Evolutionary conservation across 176 grass and related monocot species (phyloP), one percentile per base, ranked within the genome.

Genomic region (Musa schizocarpa): DNA sequence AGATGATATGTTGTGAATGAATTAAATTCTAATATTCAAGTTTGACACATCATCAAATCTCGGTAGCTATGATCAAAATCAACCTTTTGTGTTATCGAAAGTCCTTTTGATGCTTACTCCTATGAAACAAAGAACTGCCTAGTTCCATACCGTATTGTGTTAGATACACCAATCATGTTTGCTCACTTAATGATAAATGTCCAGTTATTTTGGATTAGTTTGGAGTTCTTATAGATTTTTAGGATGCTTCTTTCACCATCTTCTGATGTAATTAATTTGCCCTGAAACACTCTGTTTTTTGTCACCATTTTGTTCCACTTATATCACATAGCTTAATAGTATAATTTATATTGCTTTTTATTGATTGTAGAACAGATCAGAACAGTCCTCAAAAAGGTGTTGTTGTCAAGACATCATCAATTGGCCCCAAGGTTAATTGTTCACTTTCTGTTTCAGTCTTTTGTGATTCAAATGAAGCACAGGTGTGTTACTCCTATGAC

Each of bases 311-410:
- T 63, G 71, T 62, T 54, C 68, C 57, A 81, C 34, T 58, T 84
- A 71, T 11, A 3, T 78, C n/a, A 26, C 65, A 8, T 34, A 8
- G 79, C 59, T 43, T 84, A 75, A 79, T 20, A 51, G 59, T 24
- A n/a, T 67, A 80, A 34, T 54, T 82, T 53, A 63, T 83, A 79
- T 73, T 53, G 48, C 74, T 16, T 50, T 13, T 69, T 74, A 76
- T 61, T 79, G 54, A 57, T 63, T 65, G 76, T 65, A 61, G 74
- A 82, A 76, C 85, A 98, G 90, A 99, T 24, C 71, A 85, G 54
- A 79, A 76, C 72, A 77, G 89, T 82, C 95, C 95, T 78, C 81
- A 79, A 61, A 91, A 84, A 82, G 90, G 95, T 85, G 81, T 94
- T 56, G 11, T 89, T 76, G 76, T 92, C 81, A 94, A 87, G 82